Evolutionary conservation across 2,329 filamentous ascomycete species (phyloP).

Genomic region (Aspergillus costaricaensis): DNA sequence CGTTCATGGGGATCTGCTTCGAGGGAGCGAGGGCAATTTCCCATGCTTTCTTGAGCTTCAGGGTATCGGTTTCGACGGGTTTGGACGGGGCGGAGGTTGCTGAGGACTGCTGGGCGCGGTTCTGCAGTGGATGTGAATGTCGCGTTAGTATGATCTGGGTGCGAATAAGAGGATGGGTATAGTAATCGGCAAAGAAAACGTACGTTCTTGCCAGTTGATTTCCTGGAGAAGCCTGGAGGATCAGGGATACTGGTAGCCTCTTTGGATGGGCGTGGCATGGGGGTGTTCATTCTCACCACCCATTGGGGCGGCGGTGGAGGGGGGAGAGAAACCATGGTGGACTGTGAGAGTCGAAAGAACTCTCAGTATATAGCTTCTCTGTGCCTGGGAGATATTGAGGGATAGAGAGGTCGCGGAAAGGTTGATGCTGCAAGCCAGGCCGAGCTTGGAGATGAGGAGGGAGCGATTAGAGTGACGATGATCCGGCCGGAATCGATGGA

Average conservation of each 20-base stretch:
- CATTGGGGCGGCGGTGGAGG: conserved; percentile 68
- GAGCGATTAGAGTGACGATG: conserved; percentile 22
- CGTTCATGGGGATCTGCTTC: conserved; percentile 96
- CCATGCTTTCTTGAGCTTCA: conserved; percentile 99
- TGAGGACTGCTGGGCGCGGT: conserved; percentile 35
- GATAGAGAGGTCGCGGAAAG: not conserved
- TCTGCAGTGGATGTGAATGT: conserved; percentile 11
- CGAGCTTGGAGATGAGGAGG: conserved; percentile 5
- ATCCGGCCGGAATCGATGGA: conserved; percentile 15
- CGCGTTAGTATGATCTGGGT: not conserved
- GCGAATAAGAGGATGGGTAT: not conserved
- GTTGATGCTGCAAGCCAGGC: not conserved
- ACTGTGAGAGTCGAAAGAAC: conserved; percentile 5
- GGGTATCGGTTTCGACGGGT: conserved; percentile 83
- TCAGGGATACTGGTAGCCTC: conserved; percentile 66
- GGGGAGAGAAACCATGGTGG: conserved; percentile 24
- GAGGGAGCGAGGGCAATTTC: conserved; percentile 91
- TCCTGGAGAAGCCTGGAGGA: conserved; percentile 75
- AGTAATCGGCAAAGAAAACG: not conserved
- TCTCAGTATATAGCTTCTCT: conserved; percentile 1
- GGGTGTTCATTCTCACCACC: conserved; percentile 76
- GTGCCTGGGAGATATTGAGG: not conserved
- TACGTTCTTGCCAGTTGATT: conserved; percentile 45
- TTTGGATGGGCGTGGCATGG: conserved; percentile 68
- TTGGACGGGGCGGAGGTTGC: conserved; percentile 32